Percentiles rank a stretch among this genome's conserved stretches.
These are phyloP conservation scores for Obba rivulosa DNA, from an alignment of 768 basidiomycete genomes.

Conservation along the genomic window DNA sequence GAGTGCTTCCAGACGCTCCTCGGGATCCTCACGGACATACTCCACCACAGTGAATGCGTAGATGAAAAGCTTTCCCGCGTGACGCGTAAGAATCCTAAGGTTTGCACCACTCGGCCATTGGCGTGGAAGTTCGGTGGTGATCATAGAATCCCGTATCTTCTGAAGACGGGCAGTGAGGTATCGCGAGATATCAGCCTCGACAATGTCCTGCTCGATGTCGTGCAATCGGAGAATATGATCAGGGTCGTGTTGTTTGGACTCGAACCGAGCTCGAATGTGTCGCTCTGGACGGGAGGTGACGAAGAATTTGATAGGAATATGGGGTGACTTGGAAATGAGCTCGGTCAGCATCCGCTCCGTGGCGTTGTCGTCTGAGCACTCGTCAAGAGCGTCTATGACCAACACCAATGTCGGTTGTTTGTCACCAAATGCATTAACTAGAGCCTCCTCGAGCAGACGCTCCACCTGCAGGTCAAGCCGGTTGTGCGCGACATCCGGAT, in stretches of 20 bases:
- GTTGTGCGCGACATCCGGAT: neutral
- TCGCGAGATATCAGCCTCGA: neutral
- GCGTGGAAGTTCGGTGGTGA: too few species aligned
- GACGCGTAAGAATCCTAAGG: too few species aligned
- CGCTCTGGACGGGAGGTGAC: neutral
- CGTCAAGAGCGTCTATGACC: slow-evolving; percentile 33
- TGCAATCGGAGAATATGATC: neutral
- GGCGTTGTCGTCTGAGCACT: slow-evolving; percentile 15
- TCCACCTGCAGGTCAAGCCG: neutral
- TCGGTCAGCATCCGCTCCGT: neutral
- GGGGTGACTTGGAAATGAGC: neutral
- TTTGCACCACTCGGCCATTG: too few species aligned
- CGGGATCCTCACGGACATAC: too few species aligned
- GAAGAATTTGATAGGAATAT: neutral
- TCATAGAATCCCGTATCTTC: too few species aligned
- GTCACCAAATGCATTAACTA: slow-evolving; percentile 6
- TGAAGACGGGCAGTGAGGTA: neutral
- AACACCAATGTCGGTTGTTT: neutral
- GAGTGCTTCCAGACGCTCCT: too few species aligned
- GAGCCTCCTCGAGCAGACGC: slow-evolving; percentile 2
- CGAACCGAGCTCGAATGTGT: neutral
- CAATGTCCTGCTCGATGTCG: neutral
- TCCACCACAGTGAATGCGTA: too few species aligned
- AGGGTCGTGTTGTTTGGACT: neutral
- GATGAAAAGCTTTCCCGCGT: too few species aligned